phyloP scores from a whole-genome alignment of 2,329 filamentous ascomycete species.

The Drechslerella dactyloides region DNA sequence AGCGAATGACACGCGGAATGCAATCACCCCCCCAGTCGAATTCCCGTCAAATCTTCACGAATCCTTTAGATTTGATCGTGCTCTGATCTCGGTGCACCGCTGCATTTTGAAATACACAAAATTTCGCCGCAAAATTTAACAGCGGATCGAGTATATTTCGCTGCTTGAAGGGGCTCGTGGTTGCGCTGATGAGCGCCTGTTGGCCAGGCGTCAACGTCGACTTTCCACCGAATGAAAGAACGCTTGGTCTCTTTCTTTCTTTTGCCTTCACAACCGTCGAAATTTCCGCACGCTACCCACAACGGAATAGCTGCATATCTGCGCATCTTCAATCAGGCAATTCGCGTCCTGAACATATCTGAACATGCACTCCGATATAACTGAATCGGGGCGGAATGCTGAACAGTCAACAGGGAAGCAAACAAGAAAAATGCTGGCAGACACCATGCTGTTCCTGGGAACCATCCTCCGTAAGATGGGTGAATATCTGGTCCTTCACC shows the following conservation, averaged over 20 bases:
- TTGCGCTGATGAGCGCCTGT: slow-evolving; percentile 5
- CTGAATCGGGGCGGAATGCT: background rate
- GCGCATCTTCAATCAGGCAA: slow-evolving; percentile 5
- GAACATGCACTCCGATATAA: background rate
- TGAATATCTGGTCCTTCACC: slow-evolving; percentile 30
- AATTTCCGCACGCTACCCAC: slow-evolving; percentile 9
- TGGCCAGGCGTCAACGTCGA: slow-evolving; percentile 3
- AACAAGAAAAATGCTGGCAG: background rate
- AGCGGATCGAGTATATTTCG: background rate
- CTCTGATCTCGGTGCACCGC: background rate
- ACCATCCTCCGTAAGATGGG: slow-evolving; percentile 7
- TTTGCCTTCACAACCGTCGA: background rate
- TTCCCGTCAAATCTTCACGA: background rate
- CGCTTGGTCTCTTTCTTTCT: background rate
- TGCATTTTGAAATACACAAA: background rate
- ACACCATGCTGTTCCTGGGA: background rate
- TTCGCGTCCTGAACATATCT: slow-evolving; percentile 13
- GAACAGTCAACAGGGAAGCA: background rate
- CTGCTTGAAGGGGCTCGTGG: background rate
- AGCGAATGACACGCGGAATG: slow-evolving; percentile 49
- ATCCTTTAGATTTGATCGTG: too few species aligned
- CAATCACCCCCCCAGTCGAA: background rate
- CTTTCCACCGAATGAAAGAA: background rate
- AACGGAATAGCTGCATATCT: slow-evolving; percentile 5
- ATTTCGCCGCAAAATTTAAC: background rate